These are phyloP conservation scores for Omphalea diandra DNA, from an alignment of 441 rosid genomes.

Conservation along the genomic window DNA sequence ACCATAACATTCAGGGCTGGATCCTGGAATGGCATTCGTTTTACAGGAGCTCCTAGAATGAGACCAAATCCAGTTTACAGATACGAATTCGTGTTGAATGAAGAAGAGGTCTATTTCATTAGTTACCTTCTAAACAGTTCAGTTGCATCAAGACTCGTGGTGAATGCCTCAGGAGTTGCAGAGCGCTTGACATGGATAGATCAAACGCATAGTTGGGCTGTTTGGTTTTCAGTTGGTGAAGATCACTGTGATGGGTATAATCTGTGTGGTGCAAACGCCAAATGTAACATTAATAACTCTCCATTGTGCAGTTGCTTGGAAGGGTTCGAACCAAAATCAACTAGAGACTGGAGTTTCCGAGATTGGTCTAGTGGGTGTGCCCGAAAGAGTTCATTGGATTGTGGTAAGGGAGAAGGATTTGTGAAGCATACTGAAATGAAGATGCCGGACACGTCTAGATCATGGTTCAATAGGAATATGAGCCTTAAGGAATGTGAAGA, in stretches of 20 bases:
- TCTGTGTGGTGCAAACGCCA: slow-evolving; percentile 61
- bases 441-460: slow-evolving; percentile 46
- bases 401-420: slow-evolving; percentile 34
- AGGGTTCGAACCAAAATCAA: slow-evolving; percentile 54
- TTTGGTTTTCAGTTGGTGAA: slow-evolving; percentile 40
- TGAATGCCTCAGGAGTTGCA: slow-evolving; percentile 39
- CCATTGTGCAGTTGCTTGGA: slow-evolving; percentile 50
- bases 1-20: slow-evolving; percentile 51
- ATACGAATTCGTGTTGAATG: slow-evolving; percentile 37
- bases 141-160: slow-evolving; percentile 41
- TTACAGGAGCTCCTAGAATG: slow-evolving; percentile 52
- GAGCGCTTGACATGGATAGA: slow-evolving; percentile 52
- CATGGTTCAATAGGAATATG: slow-evolving; percentile 32
- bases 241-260: slow-evolving; percentile 43
- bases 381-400: slow-evolving; percentile 40
- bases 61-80: slow-evolving; percentile 21
- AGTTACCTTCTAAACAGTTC: slow-evolving; percentile 24
- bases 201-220: slow-evolving; percentile 44
- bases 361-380: slow-evolving; percentile 68
- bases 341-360: slow-evolving; percentile 45
- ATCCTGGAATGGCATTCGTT: slow-evolving; percentile 56
- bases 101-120: slow-evolving; percentile 42
- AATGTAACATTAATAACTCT: slow-evolving; percentile 39
- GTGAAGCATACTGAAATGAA: slow-evolving; percentile 41
- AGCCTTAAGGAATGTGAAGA: slow-evolving; percentile 47